Percentiles rank a stretch among this genome's conserved stretches.
These are phyloP conservation scores for Vanilla planifolia DNA, from an alignment of 106 monocot species.

Conservation along the genomic window DNA sequence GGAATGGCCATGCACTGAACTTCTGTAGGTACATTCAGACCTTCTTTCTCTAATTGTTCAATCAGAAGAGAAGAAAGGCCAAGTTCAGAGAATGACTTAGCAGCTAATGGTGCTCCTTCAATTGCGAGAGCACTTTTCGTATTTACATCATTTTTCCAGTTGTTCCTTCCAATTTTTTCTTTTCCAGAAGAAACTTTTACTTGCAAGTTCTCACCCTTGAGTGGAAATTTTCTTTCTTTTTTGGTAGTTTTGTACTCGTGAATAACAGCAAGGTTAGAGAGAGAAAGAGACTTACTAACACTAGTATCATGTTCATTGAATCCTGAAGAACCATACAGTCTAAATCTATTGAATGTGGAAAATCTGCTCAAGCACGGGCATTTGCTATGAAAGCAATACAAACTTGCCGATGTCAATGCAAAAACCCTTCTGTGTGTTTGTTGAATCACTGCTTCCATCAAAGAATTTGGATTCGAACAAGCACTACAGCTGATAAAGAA, in stretches of 20 bases:
- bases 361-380: slow-evolving; percentile 26
- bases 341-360: slow-evolving; percentile 12
- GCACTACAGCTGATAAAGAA: too few relatives aligned
- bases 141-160: slow-evolving; percentile 1
- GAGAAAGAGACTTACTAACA: slow-evolving; percentile 31
- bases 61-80: slow-evolving; percentile 59
- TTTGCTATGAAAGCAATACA: slow-evolving; percentile 27
- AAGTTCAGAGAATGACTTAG: slow-evolving; percentile 76
- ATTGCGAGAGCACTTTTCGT: slow-evolving; percentile 23
- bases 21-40: slow-evolving; percentile 73
- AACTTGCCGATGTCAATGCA: slow-evolving; percentile 41
- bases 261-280: slow-evolving; percentile 46
- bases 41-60: slow-evolving; percentile 45
- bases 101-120: slow-evolving; percentile 51
- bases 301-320: slow-evolving; percentile 12
- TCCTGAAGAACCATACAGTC: slow-evolving; percentile 29
- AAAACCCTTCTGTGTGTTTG: slow-evolving; percentile 52
- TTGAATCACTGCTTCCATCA: slow-evolving; percentile 50
- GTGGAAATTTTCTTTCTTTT: slow-evolving; percentile 15
- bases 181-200: slow-evolving; percentile 14
- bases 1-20: slow-evolving; percentile 89
- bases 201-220: slow-evolving; percentile 17
- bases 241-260: slow-evolving; percentile 12
- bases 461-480: neutral
- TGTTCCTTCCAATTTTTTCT: slow-evolving; percentile 21